Percentiles rank a stretch among this genome's conserved stretches.
These are phyloP conservation scores for Fusarium domesticum DNA, from an alignment of 2,329 filamentous ascomycete genomes.

Conservation along the genomic window DNA sequence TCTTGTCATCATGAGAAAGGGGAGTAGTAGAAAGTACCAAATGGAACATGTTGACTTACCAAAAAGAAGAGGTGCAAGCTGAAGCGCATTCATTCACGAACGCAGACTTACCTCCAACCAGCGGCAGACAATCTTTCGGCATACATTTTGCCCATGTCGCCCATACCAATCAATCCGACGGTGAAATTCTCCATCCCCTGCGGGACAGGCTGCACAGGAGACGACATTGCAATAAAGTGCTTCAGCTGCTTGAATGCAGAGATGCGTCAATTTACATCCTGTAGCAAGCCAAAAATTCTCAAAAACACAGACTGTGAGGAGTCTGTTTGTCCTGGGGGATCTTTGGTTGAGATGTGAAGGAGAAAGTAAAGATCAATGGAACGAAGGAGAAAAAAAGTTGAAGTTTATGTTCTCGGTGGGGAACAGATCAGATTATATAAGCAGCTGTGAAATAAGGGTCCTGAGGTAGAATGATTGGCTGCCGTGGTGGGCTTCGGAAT, in stretches of 20 bases:
- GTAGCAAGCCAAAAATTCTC: slow-evolving; percentile 9
- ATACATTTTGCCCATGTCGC: slow-evolving; percentile 99
- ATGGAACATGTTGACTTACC: slow-evolving; percentile 23
- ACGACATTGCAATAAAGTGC: slow-evolving; percentile 27
- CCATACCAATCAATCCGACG: slow-evolving; percentile 97
- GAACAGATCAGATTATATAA: slow-evolving; percentile 22
- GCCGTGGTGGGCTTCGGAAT: slow-evolving; percentile 4
- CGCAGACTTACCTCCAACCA: slow-evolving; percentile 78
- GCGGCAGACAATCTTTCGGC: slow-evolving; percentile 81
- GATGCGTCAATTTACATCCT: slow-evolving; percentile 29
- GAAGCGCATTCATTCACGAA: slow-evolving; percentile 10
- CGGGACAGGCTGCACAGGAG: slow-evolving; percentile 31
- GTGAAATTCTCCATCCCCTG: slow-evolving; percentile 64
- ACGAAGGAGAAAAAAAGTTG: slow-evolving; percentile 18
- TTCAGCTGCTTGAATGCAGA: slow-evolving; percentile 26
- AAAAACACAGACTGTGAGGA: slow-evolving; percentile 10
- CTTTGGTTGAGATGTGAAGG: slow-evolving; percentile 17
- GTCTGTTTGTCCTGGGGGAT: slow-evolving; percentile 9
- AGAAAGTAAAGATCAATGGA: slow-evolving; percentile 13
- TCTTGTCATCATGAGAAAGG: slow-evolving; percentile 90
- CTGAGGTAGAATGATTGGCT: slow-evolving; percentile 26
- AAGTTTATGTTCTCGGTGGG: slow-evolving; percentile 22
- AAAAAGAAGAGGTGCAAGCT: slow-evolving; percentile 9
- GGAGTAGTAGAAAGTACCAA: slow-evolving; percentile 4
- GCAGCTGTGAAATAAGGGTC: neutral